These are phyloP conservation scores for Hyaloscypha finlandica DNA, from an alignment of 495 filamentous ascomycete species.

Conservation along the genomic window DNA sequence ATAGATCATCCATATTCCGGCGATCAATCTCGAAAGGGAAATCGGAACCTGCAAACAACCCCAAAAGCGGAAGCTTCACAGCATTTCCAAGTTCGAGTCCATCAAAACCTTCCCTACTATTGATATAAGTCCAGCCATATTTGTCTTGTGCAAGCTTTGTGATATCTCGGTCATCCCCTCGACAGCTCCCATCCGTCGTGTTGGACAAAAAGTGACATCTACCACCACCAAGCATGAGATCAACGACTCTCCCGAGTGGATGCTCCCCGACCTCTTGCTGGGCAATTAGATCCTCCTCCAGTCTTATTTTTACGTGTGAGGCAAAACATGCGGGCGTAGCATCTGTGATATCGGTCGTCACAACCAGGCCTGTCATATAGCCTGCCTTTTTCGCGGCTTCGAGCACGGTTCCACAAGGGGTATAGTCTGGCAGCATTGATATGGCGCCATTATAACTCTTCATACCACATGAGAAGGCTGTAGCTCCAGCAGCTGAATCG, in stretches of 20 bases:
- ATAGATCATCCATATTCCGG: slow-evolving; percentile 70
- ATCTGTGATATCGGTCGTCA: slow-evolving; percentile 94
- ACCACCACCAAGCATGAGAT: slow-evolving; percentile 90
- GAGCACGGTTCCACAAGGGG: slow-evolving; percentile 89
- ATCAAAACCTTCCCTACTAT: slow-evolving; percentile 76
- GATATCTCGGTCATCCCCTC: slow-evolving; percentile 41
- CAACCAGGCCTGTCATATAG: slow-evolving; percentile 91
- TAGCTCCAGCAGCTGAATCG: slow-evolving; percentile 93
- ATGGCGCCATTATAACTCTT: slow-evolving; percentile 99
- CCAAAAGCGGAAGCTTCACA: slow-evolving; percentile 79
- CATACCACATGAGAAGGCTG: slow-evolving; percentile 85
- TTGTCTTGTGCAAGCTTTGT: slow-evolving; percentile 46
- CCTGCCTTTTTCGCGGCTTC: slow-evolving; percentile 91
- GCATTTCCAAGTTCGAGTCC: slow-evolving; percentile 66
- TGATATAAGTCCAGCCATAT: slow-evolving; percentile 76
- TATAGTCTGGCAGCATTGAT: slow-evolving; percentile 78
- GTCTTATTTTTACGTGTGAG: slow-evolving; percentile 76
- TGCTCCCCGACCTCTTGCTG: slow-evolving; percentile 87
- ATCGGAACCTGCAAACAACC: slow-evolving; percentile 80
- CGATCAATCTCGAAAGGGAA: slow-evolving; percentile 94
- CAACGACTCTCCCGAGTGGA: slow-evolving; percentile 79
- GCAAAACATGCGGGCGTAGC: slow-evolving; percentile 98
- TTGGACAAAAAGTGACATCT: slow-evolving; percentile 92
- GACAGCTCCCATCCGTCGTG: slow-evolving; percentile 71
- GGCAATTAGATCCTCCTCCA: slow-evolving; percentile 87